phyloP scores from a whole-genome alignment of 164 flowering plant species.

The Magnolia officinalis region DNA sequence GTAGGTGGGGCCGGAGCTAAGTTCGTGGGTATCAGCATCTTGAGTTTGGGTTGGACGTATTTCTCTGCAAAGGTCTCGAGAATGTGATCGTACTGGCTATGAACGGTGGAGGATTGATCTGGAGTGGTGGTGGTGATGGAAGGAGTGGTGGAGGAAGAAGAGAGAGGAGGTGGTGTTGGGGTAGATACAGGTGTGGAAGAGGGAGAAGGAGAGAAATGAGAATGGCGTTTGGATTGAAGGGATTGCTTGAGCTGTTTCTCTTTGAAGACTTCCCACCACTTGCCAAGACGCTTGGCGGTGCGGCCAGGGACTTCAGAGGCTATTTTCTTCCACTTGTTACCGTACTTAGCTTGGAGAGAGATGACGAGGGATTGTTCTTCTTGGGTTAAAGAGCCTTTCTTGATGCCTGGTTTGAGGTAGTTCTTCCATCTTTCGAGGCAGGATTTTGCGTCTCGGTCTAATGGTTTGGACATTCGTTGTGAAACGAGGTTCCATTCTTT shows the following conservation, averaged over 20 bases:
- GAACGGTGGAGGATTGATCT: neutral
- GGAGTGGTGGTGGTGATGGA: neutral
- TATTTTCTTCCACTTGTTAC: conserved; percentile 54
- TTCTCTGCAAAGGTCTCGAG: conserved; percentile 48
- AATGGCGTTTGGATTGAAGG: neutral
- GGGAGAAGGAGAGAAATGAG: neutral
- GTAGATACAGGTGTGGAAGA: neutral
- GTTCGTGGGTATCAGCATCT: conserved; percentile 5
- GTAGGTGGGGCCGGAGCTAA: conserved; percentile 11
- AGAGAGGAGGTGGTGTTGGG: neutral
- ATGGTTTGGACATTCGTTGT: conserved; percentile 36
- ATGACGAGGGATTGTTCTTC: conserved; percentile 43
- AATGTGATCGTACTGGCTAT: conserved; percentile 40
- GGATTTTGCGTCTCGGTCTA: conserved; percentile 44
- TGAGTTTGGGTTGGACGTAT: conserved; percentile 23
- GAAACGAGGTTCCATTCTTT: conserved; percentile 49
- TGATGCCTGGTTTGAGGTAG: conserved; percentile 51
- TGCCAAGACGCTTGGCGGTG: conserved; percentile 46
- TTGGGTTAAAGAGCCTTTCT: conserved; percentile 40
- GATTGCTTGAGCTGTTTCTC: conserved; percentile 37
- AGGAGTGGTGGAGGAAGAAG: neutral
- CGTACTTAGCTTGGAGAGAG: conserved; percentile 47
- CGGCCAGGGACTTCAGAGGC: conserved; percentile 49
- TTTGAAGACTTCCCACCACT: conserved; percentile 60
- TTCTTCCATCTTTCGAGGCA: conserved; percentile 53